Percentiles rank a stretch among this genome's conserved stretches.
Evolutionary conservation across 1,139 yeast genomes (phyloP).

Genomic region (Diutina pseudorugosa): DNA sequence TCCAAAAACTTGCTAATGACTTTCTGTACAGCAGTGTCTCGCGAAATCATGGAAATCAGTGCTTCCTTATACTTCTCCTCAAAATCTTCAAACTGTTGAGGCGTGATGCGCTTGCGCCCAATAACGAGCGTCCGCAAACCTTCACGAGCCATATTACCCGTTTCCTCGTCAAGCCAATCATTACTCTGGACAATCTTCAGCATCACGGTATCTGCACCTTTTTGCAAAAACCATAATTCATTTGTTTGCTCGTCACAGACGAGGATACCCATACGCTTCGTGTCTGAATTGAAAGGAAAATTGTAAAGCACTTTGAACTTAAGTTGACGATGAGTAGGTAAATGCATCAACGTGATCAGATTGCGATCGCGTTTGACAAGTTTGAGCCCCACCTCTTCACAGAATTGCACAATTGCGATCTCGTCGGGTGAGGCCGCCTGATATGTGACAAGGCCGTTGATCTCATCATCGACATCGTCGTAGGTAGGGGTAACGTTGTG

Average conservation of each 20-base stretch:
- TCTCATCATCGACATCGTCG: slow-evolving; percentile 18
- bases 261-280: slow-evolving; percentile 92
- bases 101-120: slow-evolving; percentile 61
- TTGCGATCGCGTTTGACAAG: slow-evolving; percentile 73
- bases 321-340: slow-evolving; percentile 38
- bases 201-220: slow-evolving; percentile 98
- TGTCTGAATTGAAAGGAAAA: slow-evolving; percentile 92
- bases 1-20: slow-evolving; percentile 65
- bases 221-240: slow-evolving; percentile 75
- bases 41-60: slow-evolving; percentile 60
- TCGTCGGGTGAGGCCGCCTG: slow-evolving; percentile 99
- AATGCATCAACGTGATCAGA: slow-evolving; percentile 56
- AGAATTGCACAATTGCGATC: slow-evolving; percentile 89
- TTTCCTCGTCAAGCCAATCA: slow-evolving; percentile 97
- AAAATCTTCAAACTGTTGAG: slow-evolving; percentile 48
- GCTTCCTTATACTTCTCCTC: slow-evolving; percentile 57
- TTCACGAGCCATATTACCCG: slow-evolving; percentile 96
- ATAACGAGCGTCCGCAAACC: slow-evolving; percentile 91
- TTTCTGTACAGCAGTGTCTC: slow-evolving; percentile 63
- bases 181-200: slow-evolving; percentile 66
- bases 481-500: slow-evolving; percentile 88
- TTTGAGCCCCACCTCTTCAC: slow-evolving; percentile 75
- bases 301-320: slow-evolving; percentile 63
- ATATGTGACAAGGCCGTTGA: slow-evolving; percentile 44
- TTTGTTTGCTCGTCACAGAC: slow-evolving; percentile 50